Percentiles rank a stretch among this genome's conserved stretches.
Evolutionary conservation across 106 monocot species (phyloP).

Genomic region (Dendrobium chrysotoxum): DNA sequence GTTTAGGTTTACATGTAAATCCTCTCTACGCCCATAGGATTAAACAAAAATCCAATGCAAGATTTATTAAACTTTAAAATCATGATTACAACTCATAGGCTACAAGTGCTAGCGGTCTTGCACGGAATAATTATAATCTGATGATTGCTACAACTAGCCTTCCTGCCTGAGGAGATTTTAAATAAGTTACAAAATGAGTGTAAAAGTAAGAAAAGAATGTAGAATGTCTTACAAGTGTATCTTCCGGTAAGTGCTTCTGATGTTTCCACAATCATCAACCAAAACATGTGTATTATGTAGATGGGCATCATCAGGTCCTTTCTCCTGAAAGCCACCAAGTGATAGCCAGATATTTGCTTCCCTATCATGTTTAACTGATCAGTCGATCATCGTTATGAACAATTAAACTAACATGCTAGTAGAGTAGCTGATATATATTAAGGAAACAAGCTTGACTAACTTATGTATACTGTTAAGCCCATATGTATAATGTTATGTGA

Average conservation of each 20-base stretch:
- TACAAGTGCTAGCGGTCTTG: background rate
- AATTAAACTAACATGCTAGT: background rate
- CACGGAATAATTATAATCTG: background rate
- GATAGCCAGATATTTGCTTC: conserved; percentile 83
- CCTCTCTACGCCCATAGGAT: background rate
- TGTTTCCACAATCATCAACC: conserved; percentile 73
- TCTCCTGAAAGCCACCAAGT: conserved; percentile 93
- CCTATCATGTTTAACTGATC: conserved; percentile 29
- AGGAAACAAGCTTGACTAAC: no score
- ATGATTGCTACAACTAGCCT: background rate
- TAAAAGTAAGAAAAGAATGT: conserved; percentile 6
- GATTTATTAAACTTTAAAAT: background rate
- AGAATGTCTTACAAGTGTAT: conserved; percentile 71
- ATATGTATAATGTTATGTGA: no score
- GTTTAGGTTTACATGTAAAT: background rate
- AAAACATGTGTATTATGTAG: conserved; percentile 82
- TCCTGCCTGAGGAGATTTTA: background rate
- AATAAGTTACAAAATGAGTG: background rate
- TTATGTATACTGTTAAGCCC: no score
- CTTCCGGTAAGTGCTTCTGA: conserved; percentile 69
- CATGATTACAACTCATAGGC: background rate
- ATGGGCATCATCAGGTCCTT: conserved; percentile 72
- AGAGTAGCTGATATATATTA: background rate
- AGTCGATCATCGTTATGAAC: background rate
- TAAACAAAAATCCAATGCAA: background rate